Base-by-base conservation (phyloP, 2,329 filamentous ascomycete species). In the Fusarium devonianum region DNA sequence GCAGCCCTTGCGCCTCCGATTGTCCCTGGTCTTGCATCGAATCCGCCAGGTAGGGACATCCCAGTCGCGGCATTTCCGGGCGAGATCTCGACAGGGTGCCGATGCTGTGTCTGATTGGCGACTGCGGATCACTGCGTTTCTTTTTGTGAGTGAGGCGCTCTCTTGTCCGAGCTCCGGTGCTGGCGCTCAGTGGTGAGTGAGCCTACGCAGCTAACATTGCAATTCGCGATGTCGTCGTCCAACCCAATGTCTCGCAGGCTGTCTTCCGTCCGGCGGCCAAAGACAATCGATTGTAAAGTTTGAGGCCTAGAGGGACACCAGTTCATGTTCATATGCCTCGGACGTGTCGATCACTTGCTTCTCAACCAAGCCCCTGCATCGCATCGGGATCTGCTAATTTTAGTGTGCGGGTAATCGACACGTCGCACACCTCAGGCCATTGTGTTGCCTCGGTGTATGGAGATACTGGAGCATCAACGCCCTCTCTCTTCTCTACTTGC, bases 51-150 rank as follows among this genome's bases (percentile, higher is more conserved):
- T 42, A 56, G 37, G 61, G 61, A 14, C 19, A 59, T 59, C 61
- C 61, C 35, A 22, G 58, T 64, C 58, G 58, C 59, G 59, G 62
- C 55, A 63, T 53, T 63, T 53, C 58, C 53, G 61, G 61, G 56
- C 53, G 7, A 47, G 51, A 58, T 54, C 49, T 50, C 13, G 38
- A 37, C 25, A 43, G 45, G 35, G 39, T 40, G 34, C 57, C 41
- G 33, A 46, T 34, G 32, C 12, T 18, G 32, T 33, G 32, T 16
- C 38, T 62, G 49, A 51, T 57, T 62, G 58, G 42, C 52, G 41
- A 43, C 21, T 16, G 30, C 17, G 30, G 45, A 55, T 55, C 33
- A 26, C n/a, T 28, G 6, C 33, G 19, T 54, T 44, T 55, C 42
- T 49, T 40, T 29, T 38, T 44, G 25, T 38, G 23, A 44, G 28